Percentiles rank a stretch among this genome's conserved stretches.
These are phyloP conservation scores for Cadophora luteo-olivacea DNA, from an alignment of 2,329 filamentous ascomycete species.

Conservation along the genomic window DNA sequence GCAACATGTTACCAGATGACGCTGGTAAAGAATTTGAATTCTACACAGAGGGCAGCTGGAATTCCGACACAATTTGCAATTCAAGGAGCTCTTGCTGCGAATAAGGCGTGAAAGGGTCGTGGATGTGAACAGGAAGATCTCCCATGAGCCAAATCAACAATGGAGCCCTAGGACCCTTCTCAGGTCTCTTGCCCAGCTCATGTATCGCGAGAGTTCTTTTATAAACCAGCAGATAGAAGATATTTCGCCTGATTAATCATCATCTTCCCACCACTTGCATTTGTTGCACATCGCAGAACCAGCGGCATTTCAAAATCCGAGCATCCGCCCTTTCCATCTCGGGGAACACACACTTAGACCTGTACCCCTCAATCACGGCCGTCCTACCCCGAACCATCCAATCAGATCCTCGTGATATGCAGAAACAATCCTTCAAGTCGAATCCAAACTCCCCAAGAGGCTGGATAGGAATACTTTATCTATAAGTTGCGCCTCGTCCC, in stretches of 20 bases:
- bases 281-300: slow-evolving; percentile 12
- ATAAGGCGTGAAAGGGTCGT: background rate
- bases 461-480: background rate
- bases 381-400: background rate
- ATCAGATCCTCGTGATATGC: background rate
- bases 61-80: slow-evolving; percentile 73
- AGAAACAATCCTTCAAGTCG: background rate
- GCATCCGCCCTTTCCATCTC: slow-evolving; percentile 11
- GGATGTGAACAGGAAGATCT: background rate
- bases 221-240: background rate
- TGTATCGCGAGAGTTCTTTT: no score
- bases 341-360: background rate
- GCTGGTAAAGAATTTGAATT: slow-evolving; percentile 89
- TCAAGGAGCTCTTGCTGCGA: slow-evolving; percentile 56
- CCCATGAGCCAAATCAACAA: background rate
- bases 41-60: slow-evolving; percentile 81
- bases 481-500: slow-evolving; percentile 2
- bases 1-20: slow-evolving; percentile 89
- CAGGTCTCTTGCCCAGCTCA: background rate
- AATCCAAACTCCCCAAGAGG: background rate
- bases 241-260: background rate
- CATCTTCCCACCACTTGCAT: background rate
- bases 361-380: background rate
- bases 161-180: background rate
- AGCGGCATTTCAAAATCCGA: slow-evolving; percentile 13